These are phyloP conservation scores for Hanseniaspora vineae DNA, from an alignment of 805 yeast genomes.

Conservation along the genomic window DNA sequence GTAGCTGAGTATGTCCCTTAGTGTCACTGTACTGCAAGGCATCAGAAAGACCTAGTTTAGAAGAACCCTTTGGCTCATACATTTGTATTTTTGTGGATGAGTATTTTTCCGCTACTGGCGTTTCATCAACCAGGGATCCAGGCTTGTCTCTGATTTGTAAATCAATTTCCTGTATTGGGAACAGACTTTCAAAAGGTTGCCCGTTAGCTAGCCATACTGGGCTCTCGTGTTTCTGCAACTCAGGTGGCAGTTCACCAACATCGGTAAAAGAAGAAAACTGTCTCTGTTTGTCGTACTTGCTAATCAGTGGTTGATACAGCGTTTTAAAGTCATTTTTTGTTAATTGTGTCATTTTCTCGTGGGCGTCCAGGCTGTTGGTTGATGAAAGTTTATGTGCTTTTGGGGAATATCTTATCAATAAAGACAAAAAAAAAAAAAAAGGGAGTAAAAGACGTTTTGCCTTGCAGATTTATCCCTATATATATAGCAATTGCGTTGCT, in stretches of 20 bases:
- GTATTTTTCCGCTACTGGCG: background rate
- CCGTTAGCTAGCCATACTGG: constrained; percentile 45
- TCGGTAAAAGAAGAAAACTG: constrained; percentile 1
- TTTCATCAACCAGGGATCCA: constrained; percentile 3
- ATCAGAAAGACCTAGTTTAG: constrained; percentile 11
- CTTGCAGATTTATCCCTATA: too few relatives aligned
- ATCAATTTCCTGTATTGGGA: constrained; percentile 42
- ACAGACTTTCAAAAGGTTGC: constrained; percentile 47
- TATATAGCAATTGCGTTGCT: too few relatives aligned
- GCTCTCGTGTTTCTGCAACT: constrained; percentile 3
- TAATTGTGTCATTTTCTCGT: background rate
- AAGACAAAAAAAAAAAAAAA: too few relatives aligned
- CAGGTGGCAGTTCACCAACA: constrained; percentile 10
- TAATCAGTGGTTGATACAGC: background rate
- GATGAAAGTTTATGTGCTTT: background rate
- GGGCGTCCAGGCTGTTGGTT: too few relatives aligned
- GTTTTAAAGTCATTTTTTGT: constrained; percentile 1
- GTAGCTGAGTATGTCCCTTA: constrained; percentile 33
- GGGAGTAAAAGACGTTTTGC: too few relatives aligned
- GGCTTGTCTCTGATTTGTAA: constrained; percentile 34
- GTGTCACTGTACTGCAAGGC: constrained; percentile 48
- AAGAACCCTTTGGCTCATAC: background rate
- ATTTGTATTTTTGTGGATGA: background rate
- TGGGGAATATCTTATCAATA: too few relatives aligned
- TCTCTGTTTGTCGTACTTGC: constrained; percentile 3